Conservation (phyloP, 805 yeast genomes). For the Spathaspora passalidarum region DNA sequence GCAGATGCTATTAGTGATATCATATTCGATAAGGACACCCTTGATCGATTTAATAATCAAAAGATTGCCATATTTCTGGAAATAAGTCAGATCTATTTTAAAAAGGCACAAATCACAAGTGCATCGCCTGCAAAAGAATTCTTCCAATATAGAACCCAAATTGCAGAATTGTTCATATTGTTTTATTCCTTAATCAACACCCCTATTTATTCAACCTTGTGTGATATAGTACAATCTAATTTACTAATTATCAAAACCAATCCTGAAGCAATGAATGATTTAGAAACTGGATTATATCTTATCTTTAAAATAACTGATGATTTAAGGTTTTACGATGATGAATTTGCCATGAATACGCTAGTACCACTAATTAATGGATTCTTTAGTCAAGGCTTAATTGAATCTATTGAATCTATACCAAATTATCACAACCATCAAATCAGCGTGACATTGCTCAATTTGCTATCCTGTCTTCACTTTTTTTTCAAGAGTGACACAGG, state of each 20-base stretch:
- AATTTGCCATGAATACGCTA: constrained; percentile 13
- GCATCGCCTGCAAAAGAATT: constrained; percentile 51
- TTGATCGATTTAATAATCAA: constrained; percentile 14
- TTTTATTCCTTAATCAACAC: constrained; percentile 63
- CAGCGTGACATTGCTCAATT: constrained; percentile 22
- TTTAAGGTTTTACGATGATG: constrained; percentile 39
- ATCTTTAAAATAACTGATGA: constrained; percentile 56
- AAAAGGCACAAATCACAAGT: constrained; percentile 52
- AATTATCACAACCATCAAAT: constrained; percentile 6
- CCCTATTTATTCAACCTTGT: constrained; percentile 34
- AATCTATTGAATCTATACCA: constrained; percentile 11
- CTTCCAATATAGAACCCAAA: constrained; percentile 64
- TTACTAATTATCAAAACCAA: neutral
- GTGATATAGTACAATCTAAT: constrained; percentile 4
- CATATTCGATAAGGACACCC: constrained; percentile 6
- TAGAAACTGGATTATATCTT: constrained; percentile 41
- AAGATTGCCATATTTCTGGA: constrained; percentile 41
- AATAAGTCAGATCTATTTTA: constrained; percentile 65
- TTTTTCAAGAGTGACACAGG: constrained; percentile 53
- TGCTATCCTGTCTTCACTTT: constrained; percentile 58
- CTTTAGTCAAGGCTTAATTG: constrained; percentile 21
- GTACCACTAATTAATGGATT: constrained; percentile 23
- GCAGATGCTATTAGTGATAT: constrained; percentile 25
- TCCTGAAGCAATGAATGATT: neutral
- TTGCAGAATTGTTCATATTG: constrained; percentile 73